phyloP scores from a whole-genome alignment of 768 basidiomycete genomes.

The Trametes elegans region DNA sequence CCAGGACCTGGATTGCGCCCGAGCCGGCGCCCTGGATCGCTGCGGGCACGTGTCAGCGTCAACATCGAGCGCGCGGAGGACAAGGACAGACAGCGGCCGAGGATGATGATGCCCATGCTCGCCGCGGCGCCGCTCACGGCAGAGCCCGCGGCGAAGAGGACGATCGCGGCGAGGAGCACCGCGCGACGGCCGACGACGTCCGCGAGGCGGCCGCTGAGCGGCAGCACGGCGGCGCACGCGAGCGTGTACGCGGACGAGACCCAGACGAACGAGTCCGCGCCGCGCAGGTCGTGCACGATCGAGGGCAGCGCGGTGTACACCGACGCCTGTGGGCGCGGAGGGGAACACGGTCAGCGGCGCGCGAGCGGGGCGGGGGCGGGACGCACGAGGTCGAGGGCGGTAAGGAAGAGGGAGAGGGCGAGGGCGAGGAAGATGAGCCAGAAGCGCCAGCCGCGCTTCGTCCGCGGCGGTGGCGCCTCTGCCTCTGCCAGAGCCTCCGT shows the following conservation, averaged over 20 bases:
- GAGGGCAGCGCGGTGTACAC: slow-evolving; percentile 27
- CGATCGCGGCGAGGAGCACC: slow-evolving; percentile 30
- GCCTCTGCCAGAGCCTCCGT: no score
- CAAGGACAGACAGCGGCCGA: slow-evolving; percentile 27
- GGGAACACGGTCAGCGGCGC: neutral
- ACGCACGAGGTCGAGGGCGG: slow-evolving; percentile 17
- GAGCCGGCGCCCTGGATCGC: slow-evolving; percentile 28
- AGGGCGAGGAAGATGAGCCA: slow-evolving; percentile 17
- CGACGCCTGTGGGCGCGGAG: slow-evolving; percentile 7
- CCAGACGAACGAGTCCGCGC: slow-evolving; percentile 29
- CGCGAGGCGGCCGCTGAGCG: slow-evolving; percentile 33
- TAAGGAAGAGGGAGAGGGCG: slow-evolving; percentile 21
- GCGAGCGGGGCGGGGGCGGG: neutral
- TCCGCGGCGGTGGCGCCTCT: no score
- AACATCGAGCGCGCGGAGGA: no score
- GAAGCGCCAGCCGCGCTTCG: slow-evolving; percentile 13
- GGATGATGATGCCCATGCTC: slow-evolving; percentile 41
- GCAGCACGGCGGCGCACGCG: slow-evolving; percentile 35
- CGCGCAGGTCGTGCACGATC: slow-evolving; percentile 22
- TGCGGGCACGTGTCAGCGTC: neutral
- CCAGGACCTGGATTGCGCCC: slow-evolving; percentile 21
- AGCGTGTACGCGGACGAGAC: slow-evolving; percentile 34
- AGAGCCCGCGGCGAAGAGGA: slow-evolving; percentile 39
- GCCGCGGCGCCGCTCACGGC: slow-evolving; percentile 39
- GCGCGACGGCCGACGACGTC: slow-evolving; percentile 36